Conservation (phyloP, 1,139 yeast genomes). For the Pichia sp. region DNA sequence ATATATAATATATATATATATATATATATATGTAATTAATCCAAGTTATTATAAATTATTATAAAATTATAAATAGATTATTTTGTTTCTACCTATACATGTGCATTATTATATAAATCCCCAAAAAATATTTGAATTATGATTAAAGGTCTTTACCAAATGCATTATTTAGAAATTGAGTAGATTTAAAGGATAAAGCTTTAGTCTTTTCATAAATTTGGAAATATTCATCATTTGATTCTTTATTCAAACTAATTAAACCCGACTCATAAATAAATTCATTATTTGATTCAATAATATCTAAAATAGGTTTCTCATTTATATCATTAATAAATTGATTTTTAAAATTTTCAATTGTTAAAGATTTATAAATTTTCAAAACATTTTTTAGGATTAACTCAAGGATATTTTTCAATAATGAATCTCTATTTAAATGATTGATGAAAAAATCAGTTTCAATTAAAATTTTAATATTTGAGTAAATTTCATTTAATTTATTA, state of each 20-base stretch:
- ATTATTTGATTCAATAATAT: constrained; percentile 11
- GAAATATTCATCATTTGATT: constrained; percentile 45
- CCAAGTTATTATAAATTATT: neutral
- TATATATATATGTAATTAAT: neutral
- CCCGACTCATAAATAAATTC: constrained; percentile 11
- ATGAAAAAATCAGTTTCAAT: constrained; percentile 52
- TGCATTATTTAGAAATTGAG: constrained; percentile 42
- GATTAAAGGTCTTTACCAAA: constrained; percentile 16
- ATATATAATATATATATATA: constrained; percentile 3
- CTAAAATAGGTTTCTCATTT: constrained; percentile 5
- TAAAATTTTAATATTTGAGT: constrained; percentile 40
- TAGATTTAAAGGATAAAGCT: constrained; percentile 51
- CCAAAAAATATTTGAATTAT: too few species aligned
- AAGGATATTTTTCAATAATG: constrained; percentile 20
- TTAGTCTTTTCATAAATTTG: constrained; percentile 57
- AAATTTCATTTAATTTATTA: constrained; percentile 42
- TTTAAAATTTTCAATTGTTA: constrained; percentile 19
- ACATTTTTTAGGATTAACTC: constrained; percentile 21
- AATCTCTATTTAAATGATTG: constrained; percentile 27
- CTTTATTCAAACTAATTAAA: constrained; percentile 39
- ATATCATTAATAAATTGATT: constrained; percentile 13
- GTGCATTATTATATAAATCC: too few species aligned
- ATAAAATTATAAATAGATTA: neutral
- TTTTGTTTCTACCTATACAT: too few species aligned
- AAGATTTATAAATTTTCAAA: constrained; percentile 22